Evolutionary conservation across 148 eudicot genomes (phyloP).

Genomic region (Camellia granthamiana): DNA sequence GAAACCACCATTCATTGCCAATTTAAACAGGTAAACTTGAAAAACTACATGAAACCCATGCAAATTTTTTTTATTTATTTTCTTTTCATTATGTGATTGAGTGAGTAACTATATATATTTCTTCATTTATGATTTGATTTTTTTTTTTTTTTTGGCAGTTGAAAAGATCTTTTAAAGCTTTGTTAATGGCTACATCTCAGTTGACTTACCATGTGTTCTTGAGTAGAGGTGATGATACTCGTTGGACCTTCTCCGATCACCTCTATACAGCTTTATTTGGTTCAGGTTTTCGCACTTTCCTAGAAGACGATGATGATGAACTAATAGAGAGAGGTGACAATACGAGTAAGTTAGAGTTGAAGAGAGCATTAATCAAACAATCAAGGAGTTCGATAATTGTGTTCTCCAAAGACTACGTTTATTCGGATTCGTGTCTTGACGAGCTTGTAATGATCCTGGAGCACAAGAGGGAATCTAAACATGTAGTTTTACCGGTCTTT

Average conservation of each 20-base stretch:
- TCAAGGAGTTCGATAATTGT: slow-evolving; percentile 13
- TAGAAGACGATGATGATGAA: not conserved
- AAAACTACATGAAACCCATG: too few relatives aligned
- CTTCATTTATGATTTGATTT: too few relatives aligned
- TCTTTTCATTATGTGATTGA: too few relatives aligned
- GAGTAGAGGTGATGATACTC: slow-evolving; percentile 19
- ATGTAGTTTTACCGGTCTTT: slow-evolving; percentile 6
- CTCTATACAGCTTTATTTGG: slow-evolving; percentile 12
- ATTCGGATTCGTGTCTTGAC: slow-evolving; percentile 13
- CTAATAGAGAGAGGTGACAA: slow-evolving; percentile 7
- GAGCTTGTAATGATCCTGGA: slow-evolving; percentile 9
- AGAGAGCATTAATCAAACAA: not conserved
- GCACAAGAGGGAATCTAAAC: not conserved
- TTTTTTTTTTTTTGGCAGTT: too few relatives aligned
- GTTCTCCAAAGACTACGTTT: slow-evolving; percentile 12
- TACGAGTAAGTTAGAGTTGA: not conserved
- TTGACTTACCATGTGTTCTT: slow-evolving; percentile 5
- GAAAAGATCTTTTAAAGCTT: not conserved
- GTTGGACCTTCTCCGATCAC: slow-evolving; percentile 11
- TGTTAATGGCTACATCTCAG: not conserved
- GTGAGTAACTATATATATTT: too few relatives aligned
- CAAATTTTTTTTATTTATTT: too few relatives aligned
- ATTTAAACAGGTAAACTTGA: too few relatives aligned
- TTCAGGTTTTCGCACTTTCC: slow-evolving; percentile 6
- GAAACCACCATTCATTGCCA: too few relatives aligned